Evolutionary conservation across 306 rosid genomes (phyloP).

Genomic region (Luffa aegyptiaca): DNA sequence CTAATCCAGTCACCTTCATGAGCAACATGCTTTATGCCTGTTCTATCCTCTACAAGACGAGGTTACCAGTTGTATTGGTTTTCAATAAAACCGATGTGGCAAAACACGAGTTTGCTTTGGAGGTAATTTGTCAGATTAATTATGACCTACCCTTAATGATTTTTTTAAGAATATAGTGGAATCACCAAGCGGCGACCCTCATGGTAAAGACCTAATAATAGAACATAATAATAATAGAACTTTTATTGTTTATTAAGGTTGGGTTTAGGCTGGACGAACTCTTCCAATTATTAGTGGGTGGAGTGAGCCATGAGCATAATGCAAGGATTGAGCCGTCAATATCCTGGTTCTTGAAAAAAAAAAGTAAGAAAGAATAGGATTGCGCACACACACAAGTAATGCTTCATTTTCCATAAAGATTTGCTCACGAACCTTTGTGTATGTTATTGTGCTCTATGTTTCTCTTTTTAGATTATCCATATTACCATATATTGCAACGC

Average conservation of each 20-base stretch:
- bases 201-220: not conserved
- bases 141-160: not conserved
- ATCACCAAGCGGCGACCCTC: not conserved
- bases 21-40: slow-evolving; percentile 98
- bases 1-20: slow-evolving; percentile 80
- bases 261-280: not conserved
- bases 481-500: not conserved
- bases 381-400: too few relatives aligned
- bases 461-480: not conserved
- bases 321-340: not conserved
- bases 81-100: slow-evolving; percentile 83
- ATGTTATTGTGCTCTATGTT: not conserved
- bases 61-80: slow-evolving; percentile 78
- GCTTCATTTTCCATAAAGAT: not conserved
- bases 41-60: slow-evolving; percentile 82
- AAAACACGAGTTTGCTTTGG: slow-evolving; percentile 75
- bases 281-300: not conserved
- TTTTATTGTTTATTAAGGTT: not conserved
- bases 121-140: slow-evolving; percentile 36
- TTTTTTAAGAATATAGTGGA: not conserved
- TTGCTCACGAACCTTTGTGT: not conserved
- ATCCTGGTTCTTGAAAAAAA: not conserved
- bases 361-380: not conserved
- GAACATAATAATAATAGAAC: not conserved
- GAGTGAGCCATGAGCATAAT: not conserved